A percentile compares a stretch with the other conserved stretches of the same genome.
Conservation (phyloP, 305 asterid genomes). For the Fraxinus latifolia region DNA sequence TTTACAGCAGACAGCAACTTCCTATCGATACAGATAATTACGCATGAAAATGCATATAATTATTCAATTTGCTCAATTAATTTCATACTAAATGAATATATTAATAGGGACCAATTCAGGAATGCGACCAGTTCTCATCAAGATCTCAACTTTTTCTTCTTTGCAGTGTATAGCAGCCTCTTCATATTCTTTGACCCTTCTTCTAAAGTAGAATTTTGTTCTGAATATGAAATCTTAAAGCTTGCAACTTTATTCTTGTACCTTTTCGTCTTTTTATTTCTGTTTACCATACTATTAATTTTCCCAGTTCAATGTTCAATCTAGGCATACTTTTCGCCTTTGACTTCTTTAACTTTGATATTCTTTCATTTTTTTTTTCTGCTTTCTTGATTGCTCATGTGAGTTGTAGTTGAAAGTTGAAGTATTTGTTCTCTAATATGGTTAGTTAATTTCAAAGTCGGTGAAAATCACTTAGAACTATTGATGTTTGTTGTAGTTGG, state of each 20-base stretch:
- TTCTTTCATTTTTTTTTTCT: conserved; percentile 11
- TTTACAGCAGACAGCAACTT: not conserved
- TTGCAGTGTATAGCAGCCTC: conserved; percentile 6
- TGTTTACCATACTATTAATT: not conserved
- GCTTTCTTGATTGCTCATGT: conserved; percentile 18
- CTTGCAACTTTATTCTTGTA: conserved; percentile 19
- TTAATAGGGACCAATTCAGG: conserved; percentile 20
- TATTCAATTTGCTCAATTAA: not conserved
- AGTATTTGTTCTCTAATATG: not conserved
- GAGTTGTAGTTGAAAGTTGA: conserved; percentile 9
- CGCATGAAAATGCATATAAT: conserved; percentile 6
- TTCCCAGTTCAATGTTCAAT: not conserved
- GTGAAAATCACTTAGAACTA: conserved; percentile 3
- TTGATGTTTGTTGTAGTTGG: not conserved
- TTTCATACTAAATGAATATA: conserved; percentile 22
- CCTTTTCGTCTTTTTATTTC: conserved; percentile 1
- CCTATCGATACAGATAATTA: not conserved
- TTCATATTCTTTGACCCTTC: conserved; percentile 29
- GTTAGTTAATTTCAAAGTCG: conserved; percentile 26
- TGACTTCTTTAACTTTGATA: conserved; percentile 30
- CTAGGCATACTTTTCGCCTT: conserved; percentile 12
- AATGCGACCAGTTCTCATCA: conserved; percentile 36
- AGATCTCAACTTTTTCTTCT: conserved; percentile 40
- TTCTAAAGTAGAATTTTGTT: not conserved
- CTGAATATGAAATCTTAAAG: not conserved